phyloP scores from a whole-genome alignment of 2,329 filamentous ascomycete genomes.

The Xylaria polymorpha region DNA sequence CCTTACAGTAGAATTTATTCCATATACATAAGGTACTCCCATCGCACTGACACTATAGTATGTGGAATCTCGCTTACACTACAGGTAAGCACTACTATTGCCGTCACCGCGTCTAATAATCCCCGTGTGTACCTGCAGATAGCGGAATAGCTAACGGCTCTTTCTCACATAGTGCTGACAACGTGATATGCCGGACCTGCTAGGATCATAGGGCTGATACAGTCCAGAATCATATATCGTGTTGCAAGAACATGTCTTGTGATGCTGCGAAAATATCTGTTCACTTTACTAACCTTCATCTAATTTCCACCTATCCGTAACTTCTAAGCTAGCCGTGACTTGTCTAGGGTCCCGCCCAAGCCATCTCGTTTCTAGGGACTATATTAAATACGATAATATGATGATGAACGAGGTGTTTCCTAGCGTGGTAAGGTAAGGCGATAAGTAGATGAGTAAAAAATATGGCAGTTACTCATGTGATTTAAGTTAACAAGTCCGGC shows the following conservation, averaged over 20 bases:
- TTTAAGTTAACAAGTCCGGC: neutral
- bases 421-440: neutral
- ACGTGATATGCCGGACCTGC: neutral
- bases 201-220: neutral
- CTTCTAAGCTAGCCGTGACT: neutral
- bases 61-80: neutral
- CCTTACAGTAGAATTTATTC: neutral
- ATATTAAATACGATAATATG: neutral
- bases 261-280: neutral
- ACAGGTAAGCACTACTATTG: neutral
- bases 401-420: neutral
- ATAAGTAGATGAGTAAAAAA: neutral
- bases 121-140: neutral
- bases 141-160: neutral
- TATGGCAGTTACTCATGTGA: neutral
- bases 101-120: neutral
- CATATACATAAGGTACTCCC: no score
- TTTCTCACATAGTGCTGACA: neutral
- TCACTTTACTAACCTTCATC: neutral
- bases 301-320: neutral
- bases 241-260: neutral
- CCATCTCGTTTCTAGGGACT: neutral
- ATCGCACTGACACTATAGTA: neutral
- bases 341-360: neutral
- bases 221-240: neutral